Base-by-base conservation (phyloP, 257 asterid species). In the Nicotiana benthamiana region DNA sequence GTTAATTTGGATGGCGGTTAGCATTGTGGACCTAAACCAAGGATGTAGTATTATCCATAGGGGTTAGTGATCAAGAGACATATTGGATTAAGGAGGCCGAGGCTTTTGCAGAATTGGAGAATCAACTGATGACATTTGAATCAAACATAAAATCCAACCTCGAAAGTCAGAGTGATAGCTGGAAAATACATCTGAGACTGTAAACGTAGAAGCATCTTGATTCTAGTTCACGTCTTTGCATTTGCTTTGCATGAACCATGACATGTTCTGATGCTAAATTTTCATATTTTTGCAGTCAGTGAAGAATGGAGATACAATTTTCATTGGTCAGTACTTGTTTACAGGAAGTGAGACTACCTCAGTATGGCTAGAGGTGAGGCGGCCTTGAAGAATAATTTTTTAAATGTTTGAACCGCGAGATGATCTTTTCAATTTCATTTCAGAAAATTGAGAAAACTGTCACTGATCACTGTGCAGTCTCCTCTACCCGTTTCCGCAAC, bases 291-390 rank as follows among this genome's bases (percentile, higher is more conserved):
- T 84, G 83, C 89, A 95, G 98, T 97, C 97, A 79, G 96, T 95
- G 87, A 93, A 92, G 90, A 87, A 90, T 81, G 99, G 98, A 70
- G 97, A 93, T 86, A 95, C 99, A 80, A 95, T 95, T 83, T 95
- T 95, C 84, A 80, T 95, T 28, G 99, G 99, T 53, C 99, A 95
- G 79, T 95, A 95, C 90, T 88, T 95, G 80, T 93, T 95, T 86
- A 95, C 99, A 40, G 98, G 99, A 86, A 95, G 99, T 87, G 99
- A 95, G 85, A 91, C 96, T 53, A 95, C 99, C 84, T 95, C 99
- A 20, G 98, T 92, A 48, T 95, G 99, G 99, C 92, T 95, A 30
- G 98, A 95, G 96, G 99, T 93, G 78, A 72, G 78, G 40, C 40
- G 15, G 24, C 78, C 20, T 24, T 72, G 78, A 15, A 3, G 46